Evolutionary conservation across 345 rosid species (phyloP).

Genomic region (Citrus hindsii): DNA sequence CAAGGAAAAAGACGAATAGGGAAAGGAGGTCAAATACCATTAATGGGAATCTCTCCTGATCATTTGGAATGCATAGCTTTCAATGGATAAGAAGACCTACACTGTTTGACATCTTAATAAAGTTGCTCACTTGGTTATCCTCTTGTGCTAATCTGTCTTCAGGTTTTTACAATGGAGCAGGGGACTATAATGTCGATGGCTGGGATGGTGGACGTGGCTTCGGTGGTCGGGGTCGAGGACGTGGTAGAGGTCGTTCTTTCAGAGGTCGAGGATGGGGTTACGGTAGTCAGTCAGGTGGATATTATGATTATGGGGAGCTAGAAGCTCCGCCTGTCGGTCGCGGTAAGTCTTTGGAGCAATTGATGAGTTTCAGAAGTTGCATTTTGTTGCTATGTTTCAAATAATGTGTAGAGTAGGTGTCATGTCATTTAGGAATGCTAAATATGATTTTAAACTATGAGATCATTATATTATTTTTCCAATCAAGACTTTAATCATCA

Average conservation of each 20-base stretch:
- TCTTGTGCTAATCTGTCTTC: constrained; percentile 4
- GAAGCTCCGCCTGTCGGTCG: constrained; percentile 20
- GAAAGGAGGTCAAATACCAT: background rate
- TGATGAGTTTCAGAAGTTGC: too few relatives aligned
- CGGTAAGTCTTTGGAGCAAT: constrained; percentile 24
- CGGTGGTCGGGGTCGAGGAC: constrained; percentile 27
- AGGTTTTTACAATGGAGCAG: constrained; percentile 22
- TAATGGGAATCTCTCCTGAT: background rate
- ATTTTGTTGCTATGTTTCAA: background rate
- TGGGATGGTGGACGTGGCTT: constrained; percentile 27
- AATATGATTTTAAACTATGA: background rate
- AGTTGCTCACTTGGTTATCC: background rate
- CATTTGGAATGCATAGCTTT: background rate
- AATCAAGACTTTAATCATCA: background rate
- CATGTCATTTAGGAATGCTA: background rate
- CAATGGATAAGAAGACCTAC: background rate
- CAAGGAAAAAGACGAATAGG: background rate
- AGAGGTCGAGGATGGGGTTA: constrained; percentile 29
- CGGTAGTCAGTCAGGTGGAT: constrained; percentile 24
- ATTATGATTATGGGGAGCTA: constrained; percentile 25
- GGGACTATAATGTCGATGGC: constrained; percentile 23
- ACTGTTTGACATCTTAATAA: background rate
- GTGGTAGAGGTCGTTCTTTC: constrained; percentile 27
- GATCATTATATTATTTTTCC: background rate
- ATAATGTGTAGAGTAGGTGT: background rate